These are phyloP conservation scores for Saccharomycopsis babjevae DNA, from an alignment of 805 yeast genomes.

Conservation along the genomic window DNA sequence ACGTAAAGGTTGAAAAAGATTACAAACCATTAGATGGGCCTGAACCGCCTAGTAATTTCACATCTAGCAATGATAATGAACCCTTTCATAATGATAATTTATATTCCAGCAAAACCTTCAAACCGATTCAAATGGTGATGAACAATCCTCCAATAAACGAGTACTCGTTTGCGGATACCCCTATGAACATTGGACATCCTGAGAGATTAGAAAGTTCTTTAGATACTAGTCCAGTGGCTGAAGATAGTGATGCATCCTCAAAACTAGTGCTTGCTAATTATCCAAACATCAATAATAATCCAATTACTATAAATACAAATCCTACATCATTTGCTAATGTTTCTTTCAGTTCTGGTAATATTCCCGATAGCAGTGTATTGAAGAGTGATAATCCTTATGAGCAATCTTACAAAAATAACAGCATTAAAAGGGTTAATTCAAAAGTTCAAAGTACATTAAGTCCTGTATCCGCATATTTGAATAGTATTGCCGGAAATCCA, in stretches of 20 bases:
- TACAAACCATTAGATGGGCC: not conserved
- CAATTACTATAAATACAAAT: no score
- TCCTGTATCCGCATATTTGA: not conserved
- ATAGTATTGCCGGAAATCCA: not conserved
- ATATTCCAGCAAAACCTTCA: not conserved
- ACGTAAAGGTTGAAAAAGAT: not conserved
- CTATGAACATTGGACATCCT: no score
- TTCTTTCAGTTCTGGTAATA: no score
- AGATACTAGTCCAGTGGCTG: conserved; percentile 5
- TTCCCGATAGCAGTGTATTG: no score
- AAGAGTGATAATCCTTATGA: not conserved
- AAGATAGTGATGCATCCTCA: not conserved
- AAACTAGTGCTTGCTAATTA: no score
- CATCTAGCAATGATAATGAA: not conserved
- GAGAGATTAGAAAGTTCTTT: no score
- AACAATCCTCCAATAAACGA: no score
- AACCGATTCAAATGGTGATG: not conserved
- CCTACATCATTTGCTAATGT: no score
- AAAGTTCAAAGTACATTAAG: not conserved
- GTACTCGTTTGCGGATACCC: no score
- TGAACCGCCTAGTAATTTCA: not conserved
- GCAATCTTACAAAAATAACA: not conserved
- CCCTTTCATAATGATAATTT: not conserved
- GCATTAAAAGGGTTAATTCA: not conserved
- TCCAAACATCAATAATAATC: no score